Base-by-base conservation (phyloP, 2,329 filamentous ascomycete species). In the Sphaerulina musiva region DNA sequence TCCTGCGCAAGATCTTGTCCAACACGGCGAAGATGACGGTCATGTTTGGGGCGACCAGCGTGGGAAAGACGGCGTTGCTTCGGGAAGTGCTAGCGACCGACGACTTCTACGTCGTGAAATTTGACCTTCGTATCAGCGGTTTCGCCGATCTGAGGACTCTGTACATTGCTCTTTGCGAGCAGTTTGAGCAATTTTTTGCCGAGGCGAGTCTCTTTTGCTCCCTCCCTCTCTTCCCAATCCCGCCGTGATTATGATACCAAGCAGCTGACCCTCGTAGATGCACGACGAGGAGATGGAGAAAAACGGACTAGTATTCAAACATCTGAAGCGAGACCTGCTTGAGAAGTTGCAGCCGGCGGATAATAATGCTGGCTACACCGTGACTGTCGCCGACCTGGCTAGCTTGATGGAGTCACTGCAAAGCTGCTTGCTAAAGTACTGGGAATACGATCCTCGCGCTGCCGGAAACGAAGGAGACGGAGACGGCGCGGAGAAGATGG, bases 41-140 rank as follows among this genome's bases (percentile, higher is more conserved):
- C 5, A 48, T 60, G 34, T 60, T 60, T 17, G 58, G 58, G 17
- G 58, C 58, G 11, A 60, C 58, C 3, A 56, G 53, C 34, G 58
- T 60, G 20, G 58, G 58, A 44, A 60, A 60, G 44, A 60, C 58
- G 11, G 58, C 58, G 9, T 42, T 60, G 31, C 48, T 60, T 46
- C 26, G 58, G 14, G 55, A 60, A 47, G 55, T 60, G 2, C 51
- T 60, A 2, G 58, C 58, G 6, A 58, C 58, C 2, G 58, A 60
- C 8, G 58, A 60, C 26, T 60, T 58, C 48, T 60, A 51, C 29
- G 58, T 60, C 3, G 53, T 60, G 29, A 60, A 60, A 32, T 60
- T 60, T 23, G 58, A 60, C 43, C 48, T 60, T 2, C 53, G 58
- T 5, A 60, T 60, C 3, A 56, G 53, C 23, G 58, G 58, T 0